Evolutionary conservation across 2,329 filamentous ascomycete species (phyloP), one percentile per base, ranked within the genome.

Genomic region (Polychaeton citri): DNA sequence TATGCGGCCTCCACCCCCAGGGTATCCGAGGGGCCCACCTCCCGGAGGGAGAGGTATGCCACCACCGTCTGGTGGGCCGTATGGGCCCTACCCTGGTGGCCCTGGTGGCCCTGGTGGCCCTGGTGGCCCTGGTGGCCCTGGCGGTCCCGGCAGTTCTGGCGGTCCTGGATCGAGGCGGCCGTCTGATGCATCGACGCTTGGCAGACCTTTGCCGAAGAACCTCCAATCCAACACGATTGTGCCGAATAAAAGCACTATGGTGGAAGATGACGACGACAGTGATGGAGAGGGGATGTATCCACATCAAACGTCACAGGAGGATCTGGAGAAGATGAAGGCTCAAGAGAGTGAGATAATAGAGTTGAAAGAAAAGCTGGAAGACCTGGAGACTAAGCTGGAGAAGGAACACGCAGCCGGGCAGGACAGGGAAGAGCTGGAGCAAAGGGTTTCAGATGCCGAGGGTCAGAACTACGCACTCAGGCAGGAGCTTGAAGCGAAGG

Each of bases 201-300:
- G 80, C 30, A 72, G 83, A 32, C 87, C 87, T 4, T 74, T 83
- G 46, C 81, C 83, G 12, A 94, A 92, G 55, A 86, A 86, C 24
- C 86, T 93, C 46, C 87, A 94, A 55, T 88, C 81, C 54, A 96
- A 93, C 54, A 96, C 86, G 0, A 93, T 96, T 50, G 81, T 96
- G 20, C 90, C 90, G 1, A 96, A 95, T 55, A 98, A 96, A 63
- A 93, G 88, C 51, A 95, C 83, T 1, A 87, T 96, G 79, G 76
- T 96, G 1, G 90, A 98, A 58, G 90, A 96, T 54, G 87, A 93
- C 45, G 86, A 93, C 47, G 18, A 32, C 18, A 17, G 10, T 32
- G 30, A 32, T 12, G 30, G 30, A 13, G 18, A 17, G 10, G 30
- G 30, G 13, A 16, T 13, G 10, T 5, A 16, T 4, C 13, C 12